Percentiles rank a stretch among this genome's conserved stretches.
These are phyloP conservation scores for Anethum foeniculum DNA, from an alignment of 140 eudicot genomes.

Conservation along the genomic window DNA sequence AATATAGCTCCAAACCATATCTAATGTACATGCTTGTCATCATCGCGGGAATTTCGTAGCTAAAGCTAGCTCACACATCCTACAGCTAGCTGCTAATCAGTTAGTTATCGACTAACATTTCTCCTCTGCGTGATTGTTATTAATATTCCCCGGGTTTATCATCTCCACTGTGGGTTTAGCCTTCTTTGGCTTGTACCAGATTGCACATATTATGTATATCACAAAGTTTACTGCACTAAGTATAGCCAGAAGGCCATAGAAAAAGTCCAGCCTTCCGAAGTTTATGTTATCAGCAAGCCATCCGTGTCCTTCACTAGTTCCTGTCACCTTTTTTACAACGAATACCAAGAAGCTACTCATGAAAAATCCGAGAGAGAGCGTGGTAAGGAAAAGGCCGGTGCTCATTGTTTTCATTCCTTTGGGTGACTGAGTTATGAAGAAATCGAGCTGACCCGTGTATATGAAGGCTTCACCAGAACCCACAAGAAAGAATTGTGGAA, in stretches of 20 bases:
- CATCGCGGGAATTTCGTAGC: not conserved
- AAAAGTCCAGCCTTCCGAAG: slow-evolving; percentile 57
- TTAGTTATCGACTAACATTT: slow-evolving; percentile 3
- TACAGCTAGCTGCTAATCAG: not conserved
- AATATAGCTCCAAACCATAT: not conserved
- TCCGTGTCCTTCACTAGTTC: slow-evolving; percentile 27
- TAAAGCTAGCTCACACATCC: not conserved
- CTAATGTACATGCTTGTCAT: not conserved
- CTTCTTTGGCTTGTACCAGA: slow-evolving; percentile 29
- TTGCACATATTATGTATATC: slow-evolving; percentile 39
- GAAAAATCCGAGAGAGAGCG: slow-evolving; percentile 77
- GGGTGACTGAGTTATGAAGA: slow-evolving; percentile 88
- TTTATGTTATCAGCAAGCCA: slow-evolving; percentile 74
- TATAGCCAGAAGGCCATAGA: slow-evolving; percentile 52
- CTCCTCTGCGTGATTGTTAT: not conserved
- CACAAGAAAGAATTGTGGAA: slow-evolving; percentile 81
- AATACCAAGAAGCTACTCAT: slow-evolving; percentile 72
- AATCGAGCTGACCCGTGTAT: slow-evolving; percentile 86
- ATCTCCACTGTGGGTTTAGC: slow-evolving; percentile 4
- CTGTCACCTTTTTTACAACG: slow-evolving; percentile 49
- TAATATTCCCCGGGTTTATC: not conserved
- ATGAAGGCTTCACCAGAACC: slow-evolving; percentile 86
- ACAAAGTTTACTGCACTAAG: slow-evolving; percentile 46
- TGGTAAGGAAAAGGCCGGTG: slow-evolving; percentile 81
- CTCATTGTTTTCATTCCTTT: slow-evolving; percentile 95